Percentiles rank a stretch among this genome's conserved stretches.
phyloP scores from a whole-genome alignment of 2,329 filamentous ascomycete species.

The Fusarium equiseti region DNA sequence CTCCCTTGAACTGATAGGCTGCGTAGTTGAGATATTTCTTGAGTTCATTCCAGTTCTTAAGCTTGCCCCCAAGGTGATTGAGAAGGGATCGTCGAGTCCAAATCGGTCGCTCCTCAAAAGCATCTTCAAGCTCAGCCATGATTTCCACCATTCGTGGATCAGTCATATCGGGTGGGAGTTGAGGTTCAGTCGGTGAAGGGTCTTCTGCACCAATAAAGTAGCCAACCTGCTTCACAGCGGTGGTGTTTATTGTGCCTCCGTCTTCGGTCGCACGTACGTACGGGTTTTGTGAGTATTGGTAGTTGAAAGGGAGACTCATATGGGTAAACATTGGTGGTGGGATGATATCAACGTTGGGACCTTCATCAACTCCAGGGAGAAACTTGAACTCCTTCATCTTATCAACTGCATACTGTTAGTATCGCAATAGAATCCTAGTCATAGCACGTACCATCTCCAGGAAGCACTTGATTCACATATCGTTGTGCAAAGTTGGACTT shows the following conservation, averaged over 20 bases:
- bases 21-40: slow-evolving; percentile 85
- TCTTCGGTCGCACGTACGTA: slow-evolving; percentile 74
- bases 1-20: slow-evolving; percentile 92
- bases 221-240: slow-evolving; percentile 68
- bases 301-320: slow-evolving; percentile 79
- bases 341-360: slow-evolving; percentile 75
- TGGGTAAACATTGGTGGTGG: slow-evolving; percentile 84
- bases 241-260: slow-evolving; percentile 69
- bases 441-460: slow-evolving; percentile 72
- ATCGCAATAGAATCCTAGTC: background rate
- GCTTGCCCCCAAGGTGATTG: slow-evolving; percentile 72
- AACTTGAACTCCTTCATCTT: slow-evolving; percentile 74
- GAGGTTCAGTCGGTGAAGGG: slow-evolving; percentile 72
- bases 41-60: slow-evolving; percentile 68
- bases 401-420: slow-evolving; percentile 53
- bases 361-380: slow-evolving; percentile 69
- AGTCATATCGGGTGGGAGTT: slow-evolving; percentile 67
- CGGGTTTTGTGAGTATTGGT: slow-evolving; percentile 87
- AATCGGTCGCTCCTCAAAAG: slow-evolving; percentile 81
- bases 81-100: slow-evolving; percentile 87
- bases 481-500: slow-evolving; percentile 77
- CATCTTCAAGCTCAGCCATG: slow-evolving; percentile 71
- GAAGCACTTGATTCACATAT: slow-evolving; percentile 77
- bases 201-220: slow-evolving; percentile 72
- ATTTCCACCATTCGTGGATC: slow-evolving; percentile 73